Conservation (phyloP, 495 filamentous ascomycete species). For the Xylona heveae region DNA sequence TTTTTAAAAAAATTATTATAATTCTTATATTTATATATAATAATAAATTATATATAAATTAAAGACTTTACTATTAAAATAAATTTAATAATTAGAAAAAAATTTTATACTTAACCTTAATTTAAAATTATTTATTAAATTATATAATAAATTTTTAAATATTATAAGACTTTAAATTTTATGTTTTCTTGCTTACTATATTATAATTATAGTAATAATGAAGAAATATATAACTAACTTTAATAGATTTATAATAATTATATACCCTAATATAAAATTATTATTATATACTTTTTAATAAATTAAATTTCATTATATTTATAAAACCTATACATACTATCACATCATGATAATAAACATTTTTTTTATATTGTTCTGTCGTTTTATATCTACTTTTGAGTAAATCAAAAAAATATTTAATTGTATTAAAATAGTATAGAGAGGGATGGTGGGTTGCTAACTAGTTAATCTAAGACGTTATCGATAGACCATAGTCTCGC, state of each 20-base stretch:
- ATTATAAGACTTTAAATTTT: not conserved
- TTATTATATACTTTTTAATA: not conserved
- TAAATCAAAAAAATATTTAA: not conserved
- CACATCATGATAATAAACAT: not conserved
- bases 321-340: not conserved
- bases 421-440: not conserved
- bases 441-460: too few relatives aligned
- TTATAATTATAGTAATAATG: not conserved
- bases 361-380: not conserved
- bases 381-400: not conserved
- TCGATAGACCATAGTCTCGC: too few relatives aligned
- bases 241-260: not conserved
- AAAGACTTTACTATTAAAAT: not conserved
- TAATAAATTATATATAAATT: not conserved
- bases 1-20: not conserved
- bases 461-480: too few relatives aligned
- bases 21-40: not conserved
- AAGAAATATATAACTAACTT: not conserved
- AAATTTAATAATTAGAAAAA: not conserved
- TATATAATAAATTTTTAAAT: not conserved
- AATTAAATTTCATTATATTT: not conserved
- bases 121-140: not conserved
- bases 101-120: not conserved
- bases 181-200: not conserved
- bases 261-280: not conserved